Evolutionary conservation across 257 asterid genomes (phyloP), one percentile per base, ranked within the genome.

Genomic region (Penstemon newberryi): DNA sequence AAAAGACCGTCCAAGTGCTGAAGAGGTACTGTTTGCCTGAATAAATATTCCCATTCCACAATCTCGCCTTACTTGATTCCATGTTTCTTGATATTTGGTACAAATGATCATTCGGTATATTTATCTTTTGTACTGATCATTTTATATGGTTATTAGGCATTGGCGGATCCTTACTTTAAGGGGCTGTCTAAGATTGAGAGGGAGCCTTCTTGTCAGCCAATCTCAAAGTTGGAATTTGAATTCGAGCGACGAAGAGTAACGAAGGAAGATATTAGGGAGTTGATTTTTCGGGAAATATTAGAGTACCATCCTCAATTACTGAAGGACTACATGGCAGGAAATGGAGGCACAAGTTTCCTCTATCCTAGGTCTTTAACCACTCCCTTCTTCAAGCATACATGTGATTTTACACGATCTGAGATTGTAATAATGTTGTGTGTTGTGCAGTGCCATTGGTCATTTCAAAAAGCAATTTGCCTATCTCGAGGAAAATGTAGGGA

Each of bases 141-240:
- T 42, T 3, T 57, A 47, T 71, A 11, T 79, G 72, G 51, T 78
- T 71, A 65, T 61, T 68, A 91, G 98, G 98, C 96, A 51, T 82
- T 91, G 84, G 86, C 92, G 47, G 94, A 91, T 87, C 96, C 96
- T 40, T 92, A 89, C 81, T 92, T 92, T 79, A 89, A 83, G 79
- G 96, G 98, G 12, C 84, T 92, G 61, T 79, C 98, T 39, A 92
- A 86, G 73, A 73, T 86, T 73, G 98, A 89, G 83, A 79, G 96
- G 80, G 98, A 92, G 79, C 98, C 96, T 63, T 83, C 96, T 73
- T 84, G 88, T 78, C 89, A 78, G 76, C 88, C 88, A 59, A 87
- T 92, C 79, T 89, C 92, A 19, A 89, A 89, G 86, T 65, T 89
- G 71, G 98, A 92, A 81, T 92, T 92, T 79, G 98, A 86, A 77